These are phyloP conservation scores for Acrocalymma vagum DNA, from an alignment of 2,329 filamentous ascomycete species.

Conservation along the genomic window DNA sequence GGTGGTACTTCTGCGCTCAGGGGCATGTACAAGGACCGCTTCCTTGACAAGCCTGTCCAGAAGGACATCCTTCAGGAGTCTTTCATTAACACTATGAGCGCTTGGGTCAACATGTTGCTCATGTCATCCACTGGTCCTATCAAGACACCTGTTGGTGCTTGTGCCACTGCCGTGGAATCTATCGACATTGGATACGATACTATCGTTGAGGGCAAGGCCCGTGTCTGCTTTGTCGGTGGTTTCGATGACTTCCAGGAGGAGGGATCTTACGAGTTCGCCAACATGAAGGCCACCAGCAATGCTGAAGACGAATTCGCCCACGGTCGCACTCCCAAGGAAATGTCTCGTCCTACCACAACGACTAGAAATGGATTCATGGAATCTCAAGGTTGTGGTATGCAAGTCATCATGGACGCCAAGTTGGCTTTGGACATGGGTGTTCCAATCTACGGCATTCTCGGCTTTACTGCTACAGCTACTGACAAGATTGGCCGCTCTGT, in stretches of 20 bases:
- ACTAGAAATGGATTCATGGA: constrained; percentile 99
- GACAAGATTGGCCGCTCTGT: constrained; percentile 99
- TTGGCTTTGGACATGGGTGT: constrained; percentile 98
- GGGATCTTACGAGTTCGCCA: constrained; percentile 98
- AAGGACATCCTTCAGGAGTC: constrained; percentile 99
- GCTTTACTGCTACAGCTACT: constrained; percentile 92
- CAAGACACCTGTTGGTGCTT: constrained; percentile 98
- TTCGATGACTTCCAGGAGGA: constrained; percentile 99
- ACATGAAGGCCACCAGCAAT: constrained; percentile 99
- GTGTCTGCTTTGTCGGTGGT: constrained; percentile 95
- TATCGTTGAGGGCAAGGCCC: constrained; percentile 97
- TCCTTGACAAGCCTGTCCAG: constrained; percentile 94
- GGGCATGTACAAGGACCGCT: constrained; percentile 98
- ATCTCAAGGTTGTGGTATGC: constrained; percentile 97
- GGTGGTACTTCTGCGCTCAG: constrained; percentile 91
- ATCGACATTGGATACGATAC: constrained; percentile 98
- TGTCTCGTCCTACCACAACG: constrained; percentile 97
- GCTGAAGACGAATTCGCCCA: constrained; percentile 96
- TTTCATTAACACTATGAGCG: constrained; percentile 99
- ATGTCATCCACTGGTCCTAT: constrained; percentile 97
- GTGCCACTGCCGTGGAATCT: constrained; percentile 96
- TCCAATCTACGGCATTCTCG: constrained; percentile 94
- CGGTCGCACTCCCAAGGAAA: constrained; percentile 92
- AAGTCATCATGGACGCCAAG: constrained; percentile 97
- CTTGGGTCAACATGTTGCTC: constrained; percentile 99